Conservation (phyloP, 805 yeast species). For the Ogataea polymorpha region DNA sequence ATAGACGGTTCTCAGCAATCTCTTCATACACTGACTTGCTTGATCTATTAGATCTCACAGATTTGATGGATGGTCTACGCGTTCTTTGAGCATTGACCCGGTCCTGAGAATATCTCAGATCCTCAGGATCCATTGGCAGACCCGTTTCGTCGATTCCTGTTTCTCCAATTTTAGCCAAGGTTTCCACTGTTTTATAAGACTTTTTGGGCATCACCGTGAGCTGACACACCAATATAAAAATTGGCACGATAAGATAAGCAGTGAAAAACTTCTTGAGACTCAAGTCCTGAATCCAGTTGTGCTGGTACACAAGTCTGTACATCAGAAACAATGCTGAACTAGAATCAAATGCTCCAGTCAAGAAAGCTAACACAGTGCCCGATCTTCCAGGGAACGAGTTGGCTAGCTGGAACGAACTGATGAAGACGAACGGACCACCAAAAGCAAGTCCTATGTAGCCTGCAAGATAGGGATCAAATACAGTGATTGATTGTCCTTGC, state of each 20-base stretch:
- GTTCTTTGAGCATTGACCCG: slow-evolving; percentile 17
- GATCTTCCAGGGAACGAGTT: slow-evolving; percentile 81
- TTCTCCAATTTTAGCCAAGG: slow-evolving; percentile 63
- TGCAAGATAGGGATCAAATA: slow-evolving; percentile 60
- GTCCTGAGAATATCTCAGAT: slow-evolving; percentile 27
- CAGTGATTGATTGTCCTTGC: slow-evolving; percentile 19
- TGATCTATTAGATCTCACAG: slow-evolving; percentile 42
- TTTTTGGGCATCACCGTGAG: slow-evolving; percentile 74
- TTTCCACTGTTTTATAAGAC: slow-evolving; percentile 69
- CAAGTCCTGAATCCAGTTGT: slow-evolving; percentile 35
- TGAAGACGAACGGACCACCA: slow-evolving; percentile 93
- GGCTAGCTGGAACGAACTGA: slow-evolving; percentile 85
- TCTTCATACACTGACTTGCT: slow-evolving; percentile 62
- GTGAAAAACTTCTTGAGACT: slow-evolving; percentile 60
- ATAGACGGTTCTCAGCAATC: slow-evolving; percentile 56
- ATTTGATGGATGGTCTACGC: slow-evolving; percentile 36
- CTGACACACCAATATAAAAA: slow-evolving; percentile 73
- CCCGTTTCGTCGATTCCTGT: slow-evolving; percentile 76
- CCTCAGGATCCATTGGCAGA: slow-evolving; percentile 49
- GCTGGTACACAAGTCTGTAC: slow-evolving; percentile 65
- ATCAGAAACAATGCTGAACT: slow-evolving; percentile 82
- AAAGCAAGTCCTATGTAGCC: slow-evolving; percentile 80
- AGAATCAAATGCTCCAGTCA: slow-evolving; percentile 93
- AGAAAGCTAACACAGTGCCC: slow-evolving; percentile 74
- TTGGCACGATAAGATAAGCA: slow-evolving; percentile 68